These are phyloP conservation scores for Malus domestica DNA, from an alignment of 306 rosid species.

Conservation along the genomic window DNA sequence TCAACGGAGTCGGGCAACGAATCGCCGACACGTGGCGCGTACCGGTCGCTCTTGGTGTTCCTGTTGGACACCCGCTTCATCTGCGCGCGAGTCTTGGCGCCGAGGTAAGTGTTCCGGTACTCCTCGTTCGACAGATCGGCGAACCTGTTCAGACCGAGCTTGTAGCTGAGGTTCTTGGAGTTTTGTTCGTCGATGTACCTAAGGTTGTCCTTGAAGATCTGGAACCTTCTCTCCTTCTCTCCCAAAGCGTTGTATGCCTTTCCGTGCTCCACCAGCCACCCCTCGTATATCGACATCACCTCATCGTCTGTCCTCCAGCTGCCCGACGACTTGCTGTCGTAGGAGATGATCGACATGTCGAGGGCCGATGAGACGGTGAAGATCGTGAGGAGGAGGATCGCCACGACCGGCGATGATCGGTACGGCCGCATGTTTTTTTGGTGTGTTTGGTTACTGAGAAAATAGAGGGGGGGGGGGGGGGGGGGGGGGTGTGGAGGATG, in stretches of 20 bases:
- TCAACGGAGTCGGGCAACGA: conserved; percentile 61
- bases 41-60: conserved; percentile 32
- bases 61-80: conserved; percentile 28
- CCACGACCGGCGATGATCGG: conserved; percentile 24
- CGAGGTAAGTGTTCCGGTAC: conserved; percentile 60
- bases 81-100: conserved; percentile 26
- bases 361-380: conserved; percentile 45
- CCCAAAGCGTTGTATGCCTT: conserved; percentile 55
- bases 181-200: conserved; percentile 65
- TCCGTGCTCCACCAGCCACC: conserved; percentile 65
- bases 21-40: conserved; percentile 64
- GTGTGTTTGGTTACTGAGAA: not conserved
- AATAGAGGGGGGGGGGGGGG: too few relatives aligned
- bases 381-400: conserved; percentile 23
- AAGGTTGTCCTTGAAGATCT: conserved; percentile 81
- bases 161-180: conserved; percentile 37
- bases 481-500: too few relatives aligned
- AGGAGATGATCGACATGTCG: conserved; percentile 66
- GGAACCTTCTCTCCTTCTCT: conserved; percentile 64
- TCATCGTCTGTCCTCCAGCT: conserved; percentile 46
- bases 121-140: conserved; percentile 91
- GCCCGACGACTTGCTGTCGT: conserved; percentile 30
- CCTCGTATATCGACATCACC: conserved; percentile 52
- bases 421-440: conserved; percentile 36
- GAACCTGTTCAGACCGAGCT: conserved; percentile 70